These are phyloP conservation scores for Claviceps paspali DNA, from an alignment of 2,329 filamentous ascomycete genomes.

Conservation along the genomic window DNA sequence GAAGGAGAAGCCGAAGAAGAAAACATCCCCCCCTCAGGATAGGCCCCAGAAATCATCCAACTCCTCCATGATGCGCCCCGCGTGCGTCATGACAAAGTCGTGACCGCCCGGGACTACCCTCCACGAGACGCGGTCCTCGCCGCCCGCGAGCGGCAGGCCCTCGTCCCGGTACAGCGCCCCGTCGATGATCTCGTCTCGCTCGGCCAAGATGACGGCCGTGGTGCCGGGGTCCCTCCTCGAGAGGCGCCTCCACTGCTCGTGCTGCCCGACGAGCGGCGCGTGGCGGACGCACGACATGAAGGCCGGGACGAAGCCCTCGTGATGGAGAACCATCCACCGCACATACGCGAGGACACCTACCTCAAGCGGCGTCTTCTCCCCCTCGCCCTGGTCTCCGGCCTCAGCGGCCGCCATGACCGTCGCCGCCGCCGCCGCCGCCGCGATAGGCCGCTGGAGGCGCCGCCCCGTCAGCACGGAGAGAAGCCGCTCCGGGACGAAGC, in stretches of 20 bases:
- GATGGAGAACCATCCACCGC: slow-evolving; percentile 41
- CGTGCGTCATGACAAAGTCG: slow-evolving; percentile 47
- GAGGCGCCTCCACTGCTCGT: slow-evolving; percentile 33
- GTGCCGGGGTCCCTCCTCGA: slow-evolving; percentile 25
- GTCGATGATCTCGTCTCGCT: slow-evolving; percentile 36
- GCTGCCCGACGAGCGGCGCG: slow-evolving; percentile 37
- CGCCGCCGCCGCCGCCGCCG: slow-evolving; percentile 17
- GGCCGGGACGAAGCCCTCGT: slow-evolving; percentile 41
- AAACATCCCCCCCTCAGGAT: too few species aligned
- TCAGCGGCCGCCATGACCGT: slow-evolving; percentile 19
- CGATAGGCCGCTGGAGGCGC: slow-evolving; percentile 36
- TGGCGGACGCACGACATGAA: slow-evolving; percentile 43
- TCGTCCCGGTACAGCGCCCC: slow-evolving; percentile 32
- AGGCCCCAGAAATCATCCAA: slow-evolving; percentile 33
- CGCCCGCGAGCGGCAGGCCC: slow-evolving; percentile 35
- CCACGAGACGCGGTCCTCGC: slow-evolving; percentile 33
- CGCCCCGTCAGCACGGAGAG: slow-evolving; percentile 31
- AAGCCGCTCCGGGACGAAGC: slow-evolving; percentile 36
- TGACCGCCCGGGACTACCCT: slow-evolving; percentile 38
- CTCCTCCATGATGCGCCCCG: slow-evolving; percentile 25
- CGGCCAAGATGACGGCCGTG: slow-evolving; percentile 36
- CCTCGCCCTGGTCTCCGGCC: slow-evolving; percentile 20
- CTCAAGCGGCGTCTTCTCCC: slow-evolving; percentile 21
- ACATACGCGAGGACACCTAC: slow-evolving; percentile 33
- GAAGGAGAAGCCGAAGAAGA: too few species aligned